A percentile compares a stretch with the other conserved stretches of the same genome.
Evolutionary conservation across 768 basidiomycete species (phyloP).

Genomic region (Tubosaeta sp.): DNA sequence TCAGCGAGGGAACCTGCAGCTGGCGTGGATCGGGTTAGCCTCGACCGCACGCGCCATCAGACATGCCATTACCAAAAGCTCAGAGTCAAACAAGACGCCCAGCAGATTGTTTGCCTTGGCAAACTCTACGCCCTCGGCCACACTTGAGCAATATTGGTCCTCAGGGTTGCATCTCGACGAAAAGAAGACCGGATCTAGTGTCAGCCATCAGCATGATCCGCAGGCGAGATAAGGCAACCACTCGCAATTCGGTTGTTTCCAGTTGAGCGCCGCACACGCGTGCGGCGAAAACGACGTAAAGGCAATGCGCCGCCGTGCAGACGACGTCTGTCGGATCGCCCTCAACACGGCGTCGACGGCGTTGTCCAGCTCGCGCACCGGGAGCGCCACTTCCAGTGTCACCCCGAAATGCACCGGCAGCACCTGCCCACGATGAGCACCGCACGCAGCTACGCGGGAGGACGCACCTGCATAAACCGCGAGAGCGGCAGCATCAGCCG

Average conservation of each 20-base stretch:
- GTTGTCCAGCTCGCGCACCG: constrained; percentile 55
- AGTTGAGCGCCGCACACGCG: constrained; percentile 87
- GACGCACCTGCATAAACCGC: constrained; percentile 63
- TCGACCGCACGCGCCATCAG: constrained; percentile 5
- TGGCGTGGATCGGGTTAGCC: neutral
- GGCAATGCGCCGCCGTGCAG: constrained; percentile 72
- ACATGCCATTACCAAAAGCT: constrained; percentile 60
- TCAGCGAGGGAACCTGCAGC: constrained; percentile 86
- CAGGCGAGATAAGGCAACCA: constrained; percentile 13
- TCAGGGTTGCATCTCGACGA: constrained; percentile 66
- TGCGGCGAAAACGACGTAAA: constrained; percentile 91
- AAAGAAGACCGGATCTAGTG: constrained; percentile 93
- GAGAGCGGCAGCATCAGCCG: constrained; percentile 68
- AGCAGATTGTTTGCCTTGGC: constrained; percentile 89
- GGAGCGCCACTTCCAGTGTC: constrained; percentile 78
- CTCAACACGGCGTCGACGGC: constrained; percentile 80
- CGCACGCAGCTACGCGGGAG: constrained; percentile 7
- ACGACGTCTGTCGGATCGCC: constrained; percentile 67
- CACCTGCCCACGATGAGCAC: constrained; percentile 35
- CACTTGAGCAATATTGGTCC: constrained; percentile 49
- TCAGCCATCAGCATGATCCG: constrained; percentile 19
- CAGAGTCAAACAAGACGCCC: constrained; percentile 85
- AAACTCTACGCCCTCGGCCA: constrained; percentile 90
- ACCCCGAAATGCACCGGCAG: constrained; percentile 64
- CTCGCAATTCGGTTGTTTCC: constrained; percentile 99